These are phyloP conservation scores for Boletus subparvulus DNA, from an alignment of 768 basidiomycete genomes.

Conservation along the genomic window DNA sequence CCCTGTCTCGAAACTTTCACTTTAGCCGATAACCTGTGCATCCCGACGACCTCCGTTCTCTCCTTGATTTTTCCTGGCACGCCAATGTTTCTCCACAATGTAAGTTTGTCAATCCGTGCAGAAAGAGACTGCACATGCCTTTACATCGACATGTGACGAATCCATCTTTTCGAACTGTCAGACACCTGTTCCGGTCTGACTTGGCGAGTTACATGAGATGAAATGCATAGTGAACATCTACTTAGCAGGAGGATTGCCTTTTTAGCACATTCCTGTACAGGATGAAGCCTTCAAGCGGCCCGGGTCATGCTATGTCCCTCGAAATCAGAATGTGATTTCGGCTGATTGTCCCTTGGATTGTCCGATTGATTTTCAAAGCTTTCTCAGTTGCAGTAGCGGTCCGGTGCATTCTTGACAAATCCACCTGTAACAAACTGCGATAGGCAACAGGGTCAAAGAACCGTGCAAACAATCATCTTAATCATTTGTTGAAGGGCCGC, in stretches of 20 bases:
- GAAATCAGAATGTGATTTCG: slow-evolving; percentile 13
- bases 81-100: neutral
- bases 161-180: neutral
- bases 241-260: slow-evolving; percentile 1
- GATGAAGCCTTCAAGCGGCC: neutral
- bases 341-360: slow-evolving; percentile 5
- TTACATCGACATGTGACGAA: neutral
- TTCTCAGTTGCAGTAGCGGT: slow-evolving; percentile 6
- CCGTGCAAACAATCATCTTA: slow-evolving; percentile 16
- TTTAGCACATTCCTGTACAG: slow-evolving; percentile 3
- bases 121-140: neutral
- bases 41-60: neutral
- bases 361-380: slow-evolving; percentile 1
- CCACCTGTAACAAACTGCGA: slow-evolving; percentile 18
- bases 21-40: slow-evolving; percentile 2
- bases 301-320: slow-evolving; percentile 5
- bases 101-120: neutral
- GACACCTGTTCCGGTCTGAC: neutral
- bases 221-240: neutral
- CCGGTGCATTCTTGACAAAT: slow-evolving; percentile 8
- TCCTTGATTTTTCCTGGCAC: neutral
- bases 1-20: slow-evolving; percentile 2
- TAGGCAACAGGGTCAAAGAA: slow-evolving; percentile 31
- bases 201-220: slow-evolving; percentile 2
- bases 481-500: slow-evolving; percentile 21